Conservation (phyloP, 441 rosid species). For the Croton laevigatus region DNA sequence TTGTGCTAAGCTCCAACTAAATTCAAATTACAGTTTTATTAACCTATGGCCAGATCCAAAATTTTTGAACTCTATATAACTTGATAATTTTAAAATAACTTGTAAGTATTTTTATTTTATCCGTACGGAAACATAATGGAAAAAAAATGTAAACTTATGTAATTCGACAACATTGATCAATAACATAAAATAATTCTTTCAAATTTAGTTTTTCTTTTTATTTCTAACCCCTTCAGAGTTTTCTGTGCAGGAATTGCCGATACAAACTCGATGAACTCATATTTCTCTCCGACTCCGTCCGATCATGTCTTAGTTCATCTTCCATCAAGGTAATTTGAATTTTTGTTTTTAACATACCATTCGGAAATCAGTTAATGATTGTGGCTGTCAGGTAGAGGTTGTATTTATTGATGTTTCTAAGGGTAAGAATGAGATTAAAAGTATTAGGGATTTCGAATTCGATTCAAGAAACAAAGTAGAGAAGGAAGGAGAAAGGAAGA, state of each 20-base stretch:
- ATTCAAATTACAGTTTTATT: too few relatives aligned
- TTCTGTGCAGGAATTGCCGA: constrained; percentile 83
- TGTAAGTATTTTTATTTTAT: too few relatives aligned
- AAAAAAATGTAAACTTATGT: too few relatives aligned
- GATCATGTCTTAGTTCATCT: constrained; percentile 44
- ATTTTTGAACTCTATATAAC: too few relatives aligned
- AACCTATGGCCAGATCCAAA: too few relatives aligned
- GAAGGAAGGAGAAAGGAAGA: too few relatives aligned
- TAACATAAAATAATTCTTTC: too few relatives aligned
- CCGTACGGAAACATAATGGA: too few relatives aligned
- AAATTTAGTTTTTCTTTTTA: too few relatives aligned
- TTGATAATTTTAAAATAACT: too few relatives aligned
- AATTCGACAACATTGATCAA: too few relatives aligned
- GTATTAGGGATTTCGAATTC: constrained; percentile 42
- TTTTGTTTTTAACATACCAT: background rate
- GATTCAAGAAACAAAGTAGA: constrained; percentile 55
- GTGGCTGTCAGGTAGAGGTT: constrained; percentile 49
- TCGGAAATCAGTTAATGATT: background rate
- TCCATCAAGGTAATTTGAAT: constrained; percentile 64
- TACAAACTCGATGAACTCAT: constrained; percentile 78
- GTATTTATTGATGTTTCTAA: constrained; percentile 79
- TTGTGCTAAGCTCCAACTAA: too few relatives aligned
- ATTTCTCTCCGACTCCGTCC: constrained; percentile 59
- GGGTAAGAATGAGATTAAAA: constrained; percentile 35
- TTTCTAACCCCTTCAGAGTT: constrained; percentile 38